Evolutionary conservation across 495 filamentous ascomycete genomes (phyloP), one percentile per base, ranked within the genome.

Genomic region (Daldinia grandis): DNA sequence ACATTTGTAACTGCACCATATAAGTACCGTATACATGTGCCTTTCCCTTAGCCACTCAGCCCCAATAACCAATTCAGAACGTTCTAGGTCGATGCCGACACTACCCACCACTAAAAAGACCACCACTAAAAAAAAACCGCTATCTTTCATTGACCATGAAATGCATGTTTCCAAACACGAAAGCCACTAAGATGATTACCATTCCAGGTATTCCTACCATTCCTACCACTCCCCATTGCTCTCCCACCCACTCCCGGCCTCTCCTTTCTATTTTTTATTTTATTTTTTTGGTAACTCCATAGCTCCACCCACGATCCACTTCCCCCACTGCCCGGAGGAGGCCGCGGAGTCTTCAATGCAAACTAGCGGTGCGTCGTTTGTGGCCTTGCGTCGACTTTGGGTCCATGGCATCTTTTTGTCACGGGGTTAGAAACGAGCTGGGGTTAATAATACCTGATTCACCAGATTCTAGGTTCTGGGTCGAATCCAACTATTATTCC

Each of bases 251-350:
- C 25, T 50, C 17, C 24, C 38, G 64, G 57, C 40, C 61, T 33
- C 21, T 61, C 53, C n/a, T 47, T 56, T 49, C 31, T 42, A 35
- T n/a, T 33, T 54, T 35, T 57, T 38, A 37, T 56, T 49, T 24
- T 42, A 35, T n/a, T 33, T 54, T 35, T 57, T 38, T 68, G 51
- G 19, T 55, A 63, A 66, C 71, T 73, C 63, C 58, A 67, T 53
- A 53, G 27, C 14, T 30, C 27, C 49, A 28, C 66, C 30, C 50
- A 64, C 67, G 67, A 64, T 74, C 71, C 71, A 74, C 71, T 56
- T 66, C 67, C 71, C 71, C 71, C 71, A 74, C 71, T 55, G 47
- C 51, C 62, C 66, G 66, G 71, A 71, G 67, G 38, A 66, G 71
- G 65, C 71, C 71, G 71, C 66, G 57, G 63, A 64, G 54, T 58